Base-by-base conservation (phyloP, 352 stramenopile genomes). In the Pythium phragmitis region DNA sequence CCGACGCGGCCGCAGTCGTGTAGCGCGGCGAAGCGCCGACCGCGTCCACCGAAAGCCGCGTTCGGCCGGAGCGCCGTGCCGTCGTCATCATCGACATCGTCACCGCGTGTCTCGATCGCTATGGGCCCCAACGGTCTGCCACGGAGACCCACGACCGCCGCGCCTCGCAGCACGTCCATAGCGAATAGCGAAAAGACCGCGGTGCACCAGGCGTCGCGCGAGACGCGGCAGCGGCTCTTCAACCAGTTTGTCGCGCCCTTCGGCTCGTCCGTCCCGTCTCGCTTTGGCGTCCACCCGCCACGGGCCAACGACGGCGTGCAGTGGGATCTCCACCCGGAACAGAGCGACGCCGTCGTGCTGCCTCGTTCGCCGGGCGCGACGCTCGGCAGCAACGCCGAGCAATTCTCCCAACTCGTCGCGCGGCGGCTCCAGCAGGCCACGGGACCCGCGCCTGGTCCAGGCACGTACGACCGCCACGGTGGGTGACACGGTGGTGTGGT, bases 391-490 rank as follows among this genome's bases (percentile, higher is more conserved):
- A 67, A 69, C 9, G 68, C 63, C 8, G 72, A 83, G n/a, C 60
- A 82, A 28, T 83, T 77, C 42, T 81, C 77, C 2, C 57, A 75
- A 0, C 16, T 73, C 0, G 69, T 81, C 12, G 60, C 69, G 9
- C 57, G 62, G 34, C 60, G 76, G 43, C 57, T 82, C 9, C 28
- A 51, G 11, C 46, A 66, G n/a, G 70, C 67, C 2, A 73, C 60
- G 12, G 74, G 74, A 0, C 14, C 50, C 6, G 58, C 50, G 1
- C 72, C 76, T 16, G 73, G 70, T 8, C 74, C 74, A 58, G 74
- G 74, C 7, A 72, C 74, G 7, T 80, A 82, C 42, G 67, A 85
- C 37, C 67, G 76, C 0, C 41, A 65, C 23, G 69, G 74, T 12
- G 74, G 70, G 1, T 82, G 45, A 43, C 12, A 30, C 4, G 26